Evolutionary conservation across 1,284 basidiomycete genomes (phyloP).

Genomic region (Ustilago tritici): DNA sequence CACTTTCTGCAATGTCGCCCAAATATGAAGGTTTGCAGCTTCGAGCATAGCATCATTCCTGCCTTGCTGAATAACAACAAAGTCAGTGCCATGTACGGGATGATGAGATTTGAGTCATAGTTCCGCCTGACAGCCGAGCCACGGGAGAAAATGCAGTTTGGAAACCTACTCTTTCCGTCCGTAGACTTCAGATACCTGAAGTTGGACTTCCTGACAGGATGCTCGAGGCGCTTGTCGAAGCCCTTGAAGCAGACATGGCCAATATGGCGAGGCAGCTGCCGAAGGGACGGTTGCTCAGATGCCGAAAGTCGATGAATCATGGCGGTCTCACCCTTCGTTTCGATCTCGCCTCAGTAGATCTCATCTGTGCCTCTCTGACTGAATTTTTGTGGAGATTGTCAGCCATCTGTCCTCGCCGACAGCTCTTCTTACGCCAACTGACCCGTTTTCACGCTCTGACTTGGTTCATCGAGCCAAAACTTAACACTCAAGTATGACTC

Average conservation of each 20-base stretch:
- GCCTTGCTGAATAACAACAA: not conserved
- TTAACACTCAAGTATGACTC: not conserved
- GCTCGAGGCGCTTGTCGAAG: not conserved
- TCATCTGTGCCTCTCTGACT: not conserved
- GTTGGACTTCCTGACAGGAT: not conserved
- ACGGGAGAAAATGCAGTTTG: not conserved
- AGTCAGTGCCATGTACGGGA: not conserved
- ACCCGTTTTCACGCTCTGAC: not conserved
- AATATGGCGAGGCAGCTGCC: not conserved
- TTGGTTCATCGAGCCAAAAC: not conserved
- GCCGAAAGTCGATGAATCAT: too few relatives aligned
- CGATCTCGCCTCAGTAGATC: not conserved
- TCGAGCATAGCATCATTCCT: not conserved
- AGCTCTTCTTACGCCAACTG: not conserved
- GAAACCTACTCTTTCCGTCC: slow-evolving; percentile 1
- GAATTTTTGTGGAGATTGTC: not conserved
- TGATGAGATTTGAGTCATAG: too few relatives aligned
- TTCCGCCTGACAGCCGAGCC: not conserved
- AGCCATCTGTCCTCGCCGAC: not conserved
- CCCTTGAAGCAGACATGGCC: slow-evolving; percentile 3
- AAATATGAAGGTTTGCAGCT: not conserved
- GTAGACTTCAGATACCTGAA: slow-evolving; percentile 3
- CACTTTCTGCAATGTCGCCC: not conserved
- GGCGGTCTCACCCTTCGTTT: not conserved
- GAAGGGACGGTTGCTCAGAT: too few relatives aligned